Conservation (phyloP, 306 rosid species). For the Vicia villosa region DNA sequence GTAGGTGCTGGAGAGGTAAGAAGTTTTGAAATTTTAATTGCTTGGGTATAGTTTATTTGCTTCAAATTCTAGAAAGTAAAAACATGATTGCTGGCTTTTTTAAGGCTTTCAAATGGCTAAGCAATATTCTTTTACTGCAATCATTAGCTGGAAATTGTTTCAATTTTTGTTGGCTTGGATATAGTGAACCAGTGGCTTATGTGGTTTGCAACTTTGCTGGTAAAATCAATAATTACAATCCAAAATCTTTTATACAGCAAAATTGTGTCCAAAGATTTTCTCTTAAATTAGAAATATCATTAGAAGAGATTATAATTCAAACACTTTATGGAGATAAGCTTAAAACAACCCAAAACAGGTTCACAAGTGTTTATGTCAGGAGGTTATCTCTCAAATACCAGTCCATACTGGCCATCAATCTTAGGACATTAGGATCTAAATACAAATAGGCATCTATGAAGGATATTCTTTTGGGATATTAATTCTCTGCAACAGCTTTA, state of each 20-base stretch:
- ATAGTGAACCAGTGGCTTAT: conserved; percentile 1
- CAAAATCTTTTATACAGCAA: not conserved
- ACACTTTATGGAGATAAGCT: no score
- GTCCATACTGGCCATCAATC: not conserved
- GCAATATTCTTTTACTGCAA: conserved; percentile 3
- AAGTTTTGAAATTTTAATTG: conserved; percentile 40
- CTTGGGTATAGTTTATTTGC: not conserved
- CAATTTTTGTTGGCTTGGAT: conserved; percentile 24
- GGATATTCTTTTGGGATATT: not conserved
- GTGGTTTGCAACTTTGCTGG: conserved; percentile 28
- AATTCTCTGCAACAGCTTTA: not conserved
- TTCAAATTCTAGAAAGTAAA: conserved; percentile 23
- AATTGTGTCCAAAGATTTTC: not conserved
- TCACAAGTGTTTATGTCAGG: no score
- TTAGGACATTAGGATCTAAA: conserved; percentile 24
- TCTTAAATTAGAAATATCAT: not conserved
- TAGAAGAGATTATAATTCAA: no score
- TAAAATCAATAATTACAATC: conserved; percentile 2
- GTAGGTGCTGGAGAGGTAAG: conserved; percentile 96
- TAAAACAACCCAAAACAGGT: no score
- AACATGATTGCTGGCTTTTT: conserved; percentile 15
- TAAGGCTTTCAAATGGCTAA: conserved; percentile 17
- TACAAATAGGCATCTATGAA: conserved; percentile 8
- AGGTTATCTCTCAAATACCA: no score
- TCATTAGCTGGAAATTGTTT: conserved; percentile 22